Evolutionary conservation across 768 basidiomycete genomes (phyloP), one percentile per base, ranked within the genome.

Genomic region (Clavulina sp.): DNA sequence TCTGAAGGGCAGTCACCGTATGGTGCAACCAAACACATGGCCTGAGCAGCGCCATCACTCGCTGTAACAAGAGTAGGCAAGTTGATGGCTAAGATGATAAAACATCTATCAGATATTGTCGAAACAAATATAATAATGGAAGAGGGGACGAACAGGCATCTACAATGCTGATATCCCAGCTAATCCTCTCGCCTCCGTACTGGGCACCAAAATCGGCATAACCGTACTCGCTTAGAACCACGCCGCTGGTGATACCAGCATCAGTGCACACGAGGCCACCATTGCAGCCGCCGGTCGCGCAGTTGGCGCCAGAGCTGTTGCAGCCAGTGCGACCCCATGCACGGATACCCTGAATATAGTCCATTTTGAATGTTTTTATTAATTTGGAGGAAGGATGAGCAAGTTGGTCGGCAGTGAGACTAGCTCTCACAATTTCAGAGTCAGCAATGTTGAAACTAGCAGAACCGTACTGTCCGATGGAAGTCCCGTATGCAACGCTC

Each of bases 311-410:
- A 28, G 19, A 29, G 34, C 1, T 7, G 21, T 51, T 23, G 50
- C 50, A 51, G n/a, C 50, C 50, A 16, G 50, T 51, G 26, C 50
- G 50, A 21, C 50, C 50, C 50, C 50, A 51, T 6, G 50, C 50
- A 36, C 50, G 50, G 18, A 51, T 36, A 51, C 50, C 50, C 5
- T 23, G 19, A 7, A 13, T 21, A 38, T 38, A 38, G 21, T 38
- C 36, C 36, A n/a, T n/a, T n/a, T n/a, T n/a, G n/a, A n/a, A n/a
- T n/a, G n/a, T n/a, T n/a, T n/a, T n/a, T n/a, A n/a, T n/a, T n/a
- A n/a, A n/a, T n/a, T n/a, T n/a, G n/a, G n/a, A n/a, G n/a, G n/a
- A n/a, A n/a, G n/a, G n/a, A n/a, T n/a, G n/a, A n/a, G n/a, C n/a
- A n/a, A n/a, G n/a, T n/a, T n/a, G n/a, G n/a, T n/a, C n/a, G n/a